A percentile compares a stretch with the other conserved stretches of the same genome.
Conservation (phyloP, 75 land plant species). For the Adiantum capillusveneris region DNA sequence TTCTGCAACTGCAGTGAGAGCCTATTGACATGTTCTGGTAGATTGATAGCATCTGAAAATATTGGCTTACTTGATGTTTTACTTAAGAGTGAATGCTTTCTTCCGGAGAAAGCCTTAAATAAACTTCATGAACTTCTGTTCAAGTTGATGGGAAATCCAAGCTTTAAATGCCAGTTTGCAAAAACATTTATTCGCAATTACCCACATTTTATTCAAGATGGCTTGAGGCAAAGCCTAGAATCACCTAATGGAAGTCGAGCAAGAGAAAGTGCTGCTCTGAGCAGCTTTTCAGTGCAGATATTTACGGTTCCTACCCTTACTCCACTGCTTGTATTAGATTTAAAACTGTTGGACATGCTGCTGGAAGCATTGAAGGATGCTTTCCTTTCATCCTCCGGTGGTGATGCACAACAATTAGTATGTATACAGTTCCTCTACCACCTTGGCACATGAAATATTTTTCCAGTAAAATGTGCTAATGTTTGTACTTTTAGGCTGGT, state of each 20-base stretch:
- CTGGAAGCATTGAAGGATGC: constrained; percentile 60
- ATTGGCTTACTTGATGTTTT: constrained; percentile 52
- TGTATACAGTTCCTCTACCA: constrained; percentile 4
- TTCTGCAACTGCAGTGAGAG: constrained; percentile 73
- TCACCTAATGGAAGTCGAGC: constrained; percentile 5
- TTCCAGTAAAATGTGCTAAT: too few relatives aligned
- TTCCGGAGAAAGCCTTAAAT: constrained; percentile 31
- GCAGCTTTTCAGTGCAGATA: constrained; percentile 89
- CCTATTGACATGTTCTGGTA: constrained; percentile 64
- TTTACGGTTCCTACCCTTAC: constrained; percentile 89
- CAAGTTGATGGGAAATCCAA: constrained; percentile 78
- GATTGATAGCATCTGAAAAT: constrained; percentile 20
- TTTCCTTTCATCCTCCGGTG: constrained; percentile 54
- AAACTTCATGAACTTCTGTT: constrained; percentile 79
- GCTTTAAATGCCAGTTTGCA: constrained; percentile 79
- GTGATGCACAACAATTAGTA: constrained; percentile 74
- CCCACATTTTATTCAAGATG: constrained; percentile 47
- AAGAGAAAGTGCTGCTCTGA: constrained; percentile 46
- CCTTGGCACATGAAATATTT: too few relatives aligned
- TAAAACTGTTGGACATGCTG: constrained; percentile 53
- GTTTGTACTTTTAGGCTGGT: too few relatives aligned
- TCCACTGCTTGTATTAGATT: constrained; percentile 66
- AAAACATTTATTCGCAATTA: constrained; percentile 55
- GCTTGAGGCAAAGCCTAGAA: constrained; percentile 26
- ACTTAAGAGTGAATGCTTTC: constrained; percentile 60